Base-by-base conservation (phyloP, 2,329 filamentous ascomycete genomes). In the Aureobasidium sp. region DNA sequence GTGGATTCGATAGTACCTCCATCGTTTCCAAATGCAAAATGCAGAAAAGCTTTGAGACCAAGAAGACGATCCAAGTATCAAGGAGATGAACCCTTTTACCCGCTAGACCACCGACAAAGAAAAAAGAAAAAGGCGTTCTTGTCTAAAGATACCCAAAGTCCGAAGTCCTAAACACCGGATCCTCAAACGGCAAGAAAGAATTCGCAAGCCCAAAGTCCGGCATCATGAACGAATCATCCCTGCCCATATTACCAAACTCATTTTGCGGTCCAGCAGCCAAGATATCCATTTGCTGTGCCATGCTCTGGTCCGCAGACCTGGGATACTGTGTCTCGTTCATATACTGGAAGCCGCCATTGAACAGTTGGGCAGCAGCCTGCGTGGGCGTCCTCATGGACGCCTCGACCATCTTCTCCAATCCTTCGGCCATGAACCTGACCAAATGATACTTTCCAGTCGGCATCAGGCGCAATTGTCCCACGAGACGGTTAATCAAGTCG, bases 101-200 rank as follows among this genome's bases (percentile, higher is more conserved):
- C 22, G 22, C 22, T 25, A 25, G 12, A 34, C 12, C 31, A 34
- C 31, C 31, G 9, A 34, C 31, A 34, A 34, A 25, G 22, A 25
- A 3, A 34, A 41, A 41, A n/a, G 36, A 41, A 17, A 41, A 15
- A 8, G 8, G 39, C 39, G 2, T 45, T 25, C 44, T 15, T 48
- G n/a, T 34, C 12, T 53, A 53, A 8, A 53, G 49, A 39, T 55
- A 55, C 12, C 51, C 51, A 42, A 55, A 55, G 8, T 55, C 51
- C 36, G 51, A 55, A 22, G 51, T 55, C 51, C 51, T 55, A 11
- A 55, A 55, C 15, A 55, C 51, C 1, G 51, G 51, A 55, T 62
- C 60, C n/a, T 62, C 60, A 31, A 62, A 62, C 14, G 49, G 49
- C 49, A 62, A 27, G 14, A 62, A 62, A 1, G 60, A 62, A 42